Evolutionary conservation across 1,284 basidiomycete genomes (phyloP).

Genomic region (Kalmanozyma brasiliensis): DNA sequence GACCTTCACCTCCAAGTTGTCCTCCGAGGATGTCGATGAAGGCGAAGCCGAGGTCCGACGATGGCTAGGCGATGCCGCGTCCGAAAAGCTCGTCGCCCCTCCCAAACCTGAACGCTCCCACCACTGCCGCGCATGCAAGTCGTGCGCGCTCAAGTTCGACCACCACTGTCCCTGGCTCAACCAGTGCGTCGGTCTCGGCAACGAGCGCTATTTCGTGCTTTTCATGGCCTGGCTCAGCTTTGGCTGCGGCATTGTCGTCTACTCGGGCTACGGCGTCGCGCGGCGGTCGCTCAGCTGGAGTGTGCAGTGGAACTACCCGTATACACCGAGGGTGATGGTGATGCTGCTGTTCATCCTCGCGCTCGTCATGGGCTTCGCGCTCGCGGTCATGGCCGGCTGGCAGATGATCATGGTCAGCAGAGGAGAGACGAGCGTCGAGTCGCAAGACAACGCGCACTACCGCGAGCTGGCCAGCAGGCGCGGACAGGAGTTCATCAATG

Average conservation of each 20-base stretch:
- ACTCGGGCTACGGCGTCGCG: slow-evolving; percentile 34
- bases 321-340: slow-evolving; percentile 77
- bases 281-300: slow-evolving; percentile 21
- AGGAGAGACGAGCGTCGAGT: slow-evolving; percentile 92
- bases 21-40: slow-evolving; percentile 53
- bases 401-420: slow-evolving; percentile 79
- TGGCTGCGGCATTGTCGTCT: slow-evolving; percentile 53
- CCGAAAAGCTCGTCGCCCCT: slow-evolving; percentile 63
- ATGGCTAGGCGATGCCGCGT: slow-evolving; percentile 57
- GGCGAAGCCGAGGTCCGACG: slow-evolving; percentile 57
- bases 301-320: slow-evolving; percentile 73
- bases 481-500: slow-evolving; percentile 80
- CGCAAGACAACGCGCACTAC: slow-evolving; percentile 85
- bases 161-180: slow-evolving; percentile 82
- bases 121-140: slow-evolving; percentile 92
- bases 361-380: slow-evolving; percentile 78
- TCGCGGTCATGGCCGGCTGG: slow-evolving; percentile 82
- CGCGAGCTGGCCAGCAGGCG: slow-evolving; percentile 76
- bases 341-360: slow-evolving; percentile 75
- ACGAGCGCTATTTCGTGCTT: slow-evolving; percentile 93
- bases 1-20: slow-evolving; percentile 26
- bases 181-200: slow-evolving; percentile 91
- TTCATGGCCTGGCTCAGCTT: slow-evolving; percentile 77
- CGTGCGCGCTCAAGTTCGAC: slow-evolving; percentile 86
- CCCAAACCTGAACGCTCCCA: slow-evolving; percentile 89